Evolutionary conservation across 2,329 filamentous ascomycete genomes (phyloP).

Genomic region (Nemania bipapillata): DNA sequence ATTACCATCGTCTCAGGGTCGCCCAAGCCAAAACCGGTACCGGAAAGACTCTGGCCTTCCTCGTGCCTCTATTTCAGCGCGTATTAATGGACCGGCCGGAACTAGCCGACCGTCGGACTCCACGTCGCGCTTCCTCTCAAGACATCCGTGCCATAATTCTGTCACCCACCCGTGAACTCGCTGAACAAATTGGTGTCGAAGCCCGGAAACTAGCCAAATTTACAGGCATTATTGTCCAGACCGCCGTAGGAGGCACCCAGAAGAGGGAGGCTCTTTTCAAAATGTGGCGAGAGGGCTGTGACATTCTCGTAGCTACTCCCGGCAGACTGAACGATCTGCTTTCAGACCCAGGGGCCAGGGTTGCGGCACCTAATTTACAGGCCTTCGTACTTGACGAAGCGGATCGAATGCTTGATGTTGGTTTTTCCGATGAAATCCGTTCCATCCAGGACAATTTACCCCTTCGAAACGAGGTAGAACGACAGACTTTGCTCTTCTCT

Average conservation of each 20-base stretch:
- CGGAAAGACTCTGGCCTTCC: constrained; percentile 94
- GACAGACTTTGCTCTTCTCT: constrained; percentile 95
- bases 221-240: constrained; percentile 74
- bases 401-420: constrained; percentile 98
- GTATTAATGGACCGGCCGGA: constrained; percentile 73
- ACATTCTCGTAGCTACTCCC: constrained; percentile 89
- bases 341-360: constrained; percentile 69
- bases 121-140: constrained; percentile 53
- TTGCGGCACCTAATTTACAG: constrained; percentile 82
- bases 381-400: constrained; percentile 96
- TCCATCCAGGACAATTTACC: constrained; percentile 73
- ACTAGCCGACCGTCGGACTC: constrained; percentile 61
- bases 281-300: constrained; percentile 80
- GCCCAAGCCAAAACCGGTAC: constrained; percentile 97
- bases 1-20: constrained; percentile 62
- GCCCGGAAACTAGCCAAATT: constrained; percentile 72
- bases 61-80: constrained; percentile 84
- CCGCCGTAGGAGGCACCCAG: constrained; percentile 90
- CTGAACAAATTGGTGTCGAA: constrained; percentile 82
- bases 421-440: constrained; percentile 74
- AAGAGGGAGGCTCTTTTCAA: constrained; percentile 74
- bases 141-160: constrained; percentile 77
- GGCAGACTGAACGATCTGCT: constrained; percentile 87
- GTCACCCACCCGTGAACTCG: constrained; percentile 83
- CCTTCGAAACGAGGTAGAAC: constrained; percentile 67